These are phyloP conservation scores for Lentinula sp. DNA, from an alignment of 768 basidiomycete genomes.

Conservation along the genomic window DNA sequence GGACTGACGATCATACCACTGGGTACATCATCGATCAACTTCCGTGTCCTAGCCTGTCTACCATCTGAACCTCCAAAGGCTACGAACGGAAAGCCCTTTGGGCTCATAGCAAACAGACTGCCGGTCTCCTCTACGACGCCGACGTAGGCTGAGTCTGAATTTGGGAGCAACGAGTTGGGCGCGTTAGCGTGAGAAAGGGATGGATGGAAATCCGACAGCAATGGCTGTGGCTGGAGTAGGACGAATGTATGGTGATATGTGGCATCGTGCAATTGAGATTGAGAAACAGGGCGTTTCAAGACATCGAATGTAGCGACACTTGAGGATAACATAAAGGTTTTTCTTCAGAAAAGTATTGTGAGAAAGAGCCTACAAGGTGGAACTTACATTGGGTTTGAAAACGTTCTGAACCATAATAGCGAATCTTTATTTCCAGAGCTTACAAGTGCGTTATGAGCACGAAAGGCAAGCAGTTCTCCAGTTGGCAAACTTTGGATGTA, in stretches of 20 bases:
- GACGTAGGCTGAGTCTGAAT: slow-evolving; percentile 69
- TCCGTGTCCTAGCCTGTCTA: slow-evolving; percentile 25
- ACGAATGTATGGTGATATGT: slow-evolving; percentile 52
- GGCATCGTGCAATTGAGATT: not conserved
- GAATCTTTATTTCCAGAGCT: slow-evolving; percentile 19
- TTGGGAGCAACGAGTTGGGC: slow-evolving; percentile 25
- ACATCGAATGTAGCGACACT: slow-evolving; percentile 86
- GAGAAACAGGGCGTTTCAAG: slow-evolving; percentile 30
- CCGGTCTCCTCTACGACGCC: slow-evolving; percentile 68
- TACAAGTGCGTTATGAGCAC: slow-evolving; percentile 19
- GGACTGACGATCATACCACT: slow-evolving; percentile 1
- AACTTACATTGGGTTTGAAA: slow-evolving; percentile 64
- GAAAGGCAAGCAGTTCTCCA: slow-evolving; percentile 76
- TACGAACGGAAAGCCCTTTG: slow-evolving; percentile 75
- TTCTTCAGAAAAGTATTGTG: not conserved
- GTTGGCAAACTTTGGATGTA: slow-evolving; percentile 81
- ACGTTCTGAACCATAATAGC: slow-evolving; percentile 53
- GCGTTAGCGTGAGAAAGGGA: slow-evolving; percentile 25
- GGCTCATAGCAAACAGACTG: slow-evolving; percentile 83
- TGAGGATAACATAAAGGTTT: not conserved
- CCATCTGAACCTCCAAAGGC: slow-evolving; percentile 44
- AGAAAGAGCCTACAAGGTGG: slow-evolving; percentile 38
- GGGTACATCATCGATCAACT: not conserved
- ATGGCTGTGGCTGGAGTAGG: slow-evolving; percentile 80
- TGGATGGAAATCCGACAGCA: slow-evolving; percentile 67